phyloP scores from a whole-genome alignment of 345 rosid genomes.

The Litchi chinensis region DNA sequence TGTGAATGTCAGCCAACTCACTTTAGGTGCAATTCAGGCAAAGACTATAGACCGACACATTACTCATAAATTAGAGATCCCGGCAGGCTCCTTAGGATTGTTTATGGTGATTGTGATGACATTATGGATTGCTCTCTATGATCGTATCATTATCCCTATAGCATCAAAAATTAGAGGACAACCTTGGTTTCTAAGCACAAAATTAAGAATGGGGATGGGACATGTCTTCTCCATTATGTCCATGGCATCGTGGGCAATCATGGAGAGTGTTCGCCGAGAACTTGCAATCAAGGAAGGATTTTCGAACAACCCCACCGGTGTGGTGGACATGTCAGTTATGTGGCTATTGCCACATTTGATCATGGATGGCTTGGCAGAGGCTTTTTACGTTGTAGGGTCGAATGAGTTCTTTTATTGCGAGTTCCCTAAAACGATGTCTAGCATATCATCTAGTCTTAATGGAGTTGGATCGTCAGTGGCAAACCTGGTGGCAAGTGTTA shows the following conservation, averaged over 20 bases:
- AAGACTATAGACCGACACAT: conserved; percentile 53
- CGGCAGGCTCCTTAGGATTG: conserved; percentile 47
- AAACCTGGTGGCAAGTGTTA: conserved; percentile 42
- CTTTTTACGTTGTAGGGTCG: conserved; percentile 46
- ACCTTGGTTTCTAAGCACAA: conserved; percentile 37
- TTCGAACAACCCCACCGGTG: conserved; percentile 25
- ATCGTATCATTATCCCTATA: conserved; percentile 40
- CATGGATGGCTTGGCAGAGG: conserved; percentile 45
- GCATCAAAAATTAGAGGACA: conserved; percentile 38
- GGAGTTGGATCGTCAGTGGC: conserved; percentile 35
- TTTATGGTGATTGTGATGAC: conserved; percentile 39
- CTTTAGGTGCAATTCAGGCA: conserved; percentile 48
- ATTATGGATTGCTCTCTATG: conserved; percentile 46
- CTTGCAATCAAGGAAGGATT: conserved; percentile 33
- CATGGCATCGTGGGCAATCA: conserved; percentile 34
- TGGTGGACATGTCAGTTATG: conserved; percentile 44
- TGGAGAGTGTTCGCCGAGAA: conserved; percentile 41
- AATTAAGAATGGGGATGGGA: conserved; percentile 59
- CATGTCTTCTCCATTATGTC: conserved; percentile 28
- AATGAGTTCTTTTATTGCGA: conserved; percentile 54
- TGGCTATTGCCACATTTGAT: conserved; percentile 48
- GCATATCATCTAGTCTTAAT: conserved; percentile 42
- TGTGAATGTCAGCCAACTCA: conserved; percentile 39
- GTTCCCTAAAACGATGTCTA: conserved; percentile 58
- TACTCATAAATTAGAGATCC: conserved; percentile 49